phyloP scores from a whole-genome alignment of 768 basidiomycete species.

The Leccinum truebloodii region DNA sequence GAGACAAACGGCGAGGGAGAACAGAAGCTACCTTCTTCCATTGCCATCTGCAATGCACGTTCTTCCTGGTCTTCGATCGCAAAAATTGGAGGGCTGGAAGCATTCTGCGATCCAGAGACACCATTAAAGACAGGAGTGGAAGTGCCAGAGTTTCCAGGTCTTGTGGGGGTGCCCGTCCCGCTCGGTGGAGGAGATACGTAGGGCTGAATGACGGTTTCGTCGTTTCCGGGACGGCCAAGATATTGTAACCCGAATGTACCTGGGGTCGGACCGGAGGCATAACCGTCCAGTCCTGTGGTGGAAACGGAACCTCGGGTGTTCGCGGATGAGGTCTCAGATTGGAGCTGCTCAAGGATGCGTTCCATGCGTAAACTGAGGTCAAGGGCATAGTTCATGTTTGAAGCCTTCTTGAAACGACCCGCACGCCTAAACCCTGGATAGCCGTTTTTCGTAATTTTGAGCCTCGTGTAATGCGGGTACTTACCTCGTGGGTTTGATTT shows the following conservation, averaged over 20 bases:
- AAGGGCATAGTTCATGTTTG: conserved; percentile 86
- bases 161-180: conserved; percentile 28
- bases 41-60: conserved; percentile 48
- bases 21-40: conserved; percentile 47
- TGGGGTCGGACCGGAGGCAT: conserved; percentile 31
- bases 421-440: conserved; percentile 38
- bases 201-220: conserved; percentile 39
- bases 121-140: conserved; percentile 12
- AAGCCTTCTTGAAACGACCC: conserved; percentile 92
- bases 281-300: conserved; percentile 24
- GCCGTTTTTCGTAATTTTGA: background rate
- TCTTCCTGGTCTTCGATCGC: conserved; percentile 46
- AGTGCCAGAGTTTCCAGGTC: conserved; percentile 28
- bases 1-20: conserved; percentile 33
- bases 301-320: conserved; percentile 25
- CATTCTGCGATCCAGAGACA: conserved; percentile 8
- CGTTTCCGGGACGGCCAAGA: conserved; percentile 64
- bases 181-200: conserved; percentile 13
- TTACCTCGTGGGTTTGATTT: conserved; percentile 52
- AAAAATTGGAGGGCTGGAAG: conserved; percentile 14
- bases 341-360: conserved; percentile 31
- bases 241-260: conserved; percentile 64
- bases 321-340: conserved; percentile 27
- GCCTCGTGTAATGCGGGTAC: conserved; percentile 36
- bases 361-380: conserved; percentile 42